Evolutionary conservation across 2,329 filamentous ascomycete genomes (phyloP).

Genomic region (Clonostachys byssicola): DNA sequence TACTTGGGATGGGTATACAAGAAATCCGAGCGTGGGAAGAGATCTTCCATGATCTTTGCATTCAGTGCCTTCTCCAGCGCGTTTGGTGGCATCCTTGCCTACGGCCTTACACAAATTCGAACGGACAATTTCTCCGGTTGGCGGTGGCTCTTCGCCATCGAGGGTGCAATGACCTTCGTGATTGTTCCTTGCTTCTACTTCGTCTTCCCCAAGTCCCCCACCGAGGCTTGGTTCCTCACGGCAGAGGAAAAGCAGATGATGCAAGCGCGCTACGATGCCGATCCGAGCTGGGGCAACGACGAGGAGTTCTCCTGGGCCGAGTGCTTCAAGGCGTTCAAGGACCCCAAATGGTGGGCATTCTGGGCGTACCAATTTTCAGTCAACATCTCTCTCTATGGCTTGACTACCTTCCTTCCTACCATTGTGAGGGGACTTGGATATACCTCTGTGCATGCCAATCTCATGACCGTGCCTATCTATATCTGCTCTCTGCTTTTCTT

Average conservation of each 20-base stretch:
- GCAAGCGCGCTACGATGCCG: slow-evolving; percentile 7
- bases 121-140: slow-evolving; percentile 25
- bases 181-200: slow-evolving; percentile 20
- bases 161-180: slow-evolving; percentile 29
- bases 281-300: slow-evolving; percentile 5
- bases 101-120: slow-evolving; percentile 27
- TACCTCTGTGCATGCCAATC: slow-evolving; percentile 18
- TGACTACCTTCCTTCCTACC: slow-evolving; percentile 21
- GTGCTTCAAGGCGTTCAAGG: slow-evolving; percentile 10
- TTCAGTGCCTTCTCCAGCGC: slow-evolving; percentile 31
- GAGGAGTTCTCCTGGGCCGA: slow-evolving; percentile 9
- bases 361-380: slow-evolving; percentile 19
- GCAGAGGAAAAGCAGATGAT: slow-evolving; percentile 12
- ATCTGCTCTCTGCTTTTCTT: slow-evolving; percentile 12
- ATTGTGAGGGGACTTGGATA: slow-evolving; percentile 23
- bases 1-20: slow-evolving; percentile 10
- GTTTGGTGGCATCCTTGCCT: slow-evolving; percentile 37
- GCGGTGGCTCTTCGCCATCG: slow-evolving; percentile 33
- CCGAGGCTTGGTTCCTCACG: slow-evolving; percentile 16
- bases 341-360: slow-evolving; percentile 23
- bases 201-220: slow-evolving; percentile 16
- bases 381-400: slow-evolving; percentile 18
- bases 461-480: slow-evolving; percentile 23
- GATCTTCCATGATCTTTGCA: slow-evolving; percentile 30
- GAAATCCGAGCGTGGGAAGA: slow-evolving; percentile 8